Evolutionary conservation across 2,329 filamentous ascomycete species (phyloP), one percentile per base, ranked within the genome.

Genomic region (Colletotrichum gigasporum): DNA sequence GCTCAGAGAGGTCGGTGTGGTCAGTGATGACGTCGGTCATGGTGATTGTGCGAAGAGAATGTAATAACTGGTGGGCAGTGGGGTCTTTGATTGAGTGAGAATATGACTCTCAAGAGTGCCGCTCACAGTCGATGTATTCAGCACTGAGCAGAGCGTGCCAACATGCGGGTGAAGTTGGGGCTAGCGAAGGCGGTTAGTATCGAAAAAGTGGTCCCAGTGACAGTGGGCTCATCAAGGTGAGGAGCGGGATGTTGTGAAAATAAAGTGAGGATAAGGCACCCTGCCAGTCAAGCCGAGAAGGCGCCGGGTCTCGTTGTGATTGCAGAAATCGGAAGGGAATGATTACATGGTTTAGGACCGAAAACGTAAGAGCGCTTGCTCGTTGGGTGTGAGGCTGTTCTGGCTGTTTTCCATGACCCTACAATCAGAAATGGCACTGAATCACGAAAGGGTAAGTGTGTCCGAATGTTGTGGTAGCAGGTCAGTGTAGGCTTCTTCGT

Each of bases 11-110:
- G 61, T 85, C 83, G 54, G 80, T 75, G 56, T 85, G 83, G 51
- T 86, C 83, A 26, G 77, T 72, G 24, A 82, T 74, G 32, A 80
- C 70, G 41, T 86, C 82, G 63, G 83, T 79, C 84, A 86, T 86
- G 52, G 69, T 64, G 55, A 48, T 50, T 50, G 12, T 61, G 51
- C n/a, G 16, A 6, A 11, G 14, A 20, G 18, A 11, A 14, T 35
- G 26, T 26, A 11, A 14, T 35, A 7, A 28, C 20, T 42, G 20
- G 35, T 9, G 37, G 12, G 14, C 50, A 20, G n/a, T 18, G 16
- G 20, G 30, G 12, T 34, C 30, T 24, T 50, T 9, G 28, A 9
- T 24, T 14, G 35, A 22, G 18, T 62, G 32, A 34, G 30, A 37
- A n/a, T n/a, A n/a, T n/a, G n/a, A n/a, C n/a, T n/a, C n/a, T n/a